Evolutionary conservation across 768 basidiomycete species (phyloP), one percentile per base, ranked within the genome.

Genomic region (Daedalea quercina): DNA sequence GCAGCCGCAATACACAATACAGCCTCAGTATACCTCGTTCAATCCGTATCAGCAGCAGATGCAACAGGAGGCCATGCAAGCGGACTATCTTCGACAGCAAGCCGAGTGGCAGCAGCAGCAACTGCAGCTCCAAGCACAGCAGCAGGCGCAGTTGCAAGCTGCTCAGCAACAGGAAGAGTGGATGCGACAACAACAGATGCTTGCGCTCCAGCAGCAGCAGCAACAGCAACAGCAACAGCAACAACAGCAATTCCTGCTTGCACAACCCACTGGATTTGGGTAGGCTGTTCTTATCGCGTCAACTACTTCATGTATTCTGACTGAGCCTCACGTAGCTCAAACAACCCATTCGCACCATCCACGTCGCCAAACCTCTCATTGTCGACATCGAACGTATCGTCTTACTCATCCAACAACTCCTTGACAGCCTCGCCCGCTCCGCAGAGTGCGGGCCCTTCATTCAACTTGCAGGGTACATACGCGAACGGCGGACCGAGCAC

Each of bases 31-130:
- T 67, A 93, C 90, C 8, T 84, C 89, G 0, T 97, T 92, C 77
- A 98, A 98, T 67, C 90, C 90, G 0, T 93, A 91, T 57, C 89
- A 91, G 63, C 92, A 94, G 66, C 94, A 94, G 65, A 82, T 87
- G 44, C 88, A 94, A 61, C 92, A 94, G 61, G 92, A 95, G 67
- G 85, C 85, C 15, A 79, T 84, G 61, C 89, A 78, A 73, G 76
- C 69, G 28, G 73, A 77, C 50, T 73, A 71, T 45, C 40, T 71
- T 60, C 69, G 69, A 50, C 75, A 77, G 50, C 73, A 89, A 66
- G 85, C 85, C 34, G 87, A 90, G 57, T 86, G 82, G 75, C 60
- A 84, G 59, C 78, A 77, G 44, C 87, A 89, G 60, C 87, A 90
- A 47, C 74, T 78, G 54, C 71, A 76, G 31, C 65, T 67, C 26